A percentile compares a stretch with the other conserved stretches of the same genome.
Evolutionary conservation across 2,329 filamentous ascomycete species (phyloP).

Genomic region (Ciborinia camelliae): DNA sequence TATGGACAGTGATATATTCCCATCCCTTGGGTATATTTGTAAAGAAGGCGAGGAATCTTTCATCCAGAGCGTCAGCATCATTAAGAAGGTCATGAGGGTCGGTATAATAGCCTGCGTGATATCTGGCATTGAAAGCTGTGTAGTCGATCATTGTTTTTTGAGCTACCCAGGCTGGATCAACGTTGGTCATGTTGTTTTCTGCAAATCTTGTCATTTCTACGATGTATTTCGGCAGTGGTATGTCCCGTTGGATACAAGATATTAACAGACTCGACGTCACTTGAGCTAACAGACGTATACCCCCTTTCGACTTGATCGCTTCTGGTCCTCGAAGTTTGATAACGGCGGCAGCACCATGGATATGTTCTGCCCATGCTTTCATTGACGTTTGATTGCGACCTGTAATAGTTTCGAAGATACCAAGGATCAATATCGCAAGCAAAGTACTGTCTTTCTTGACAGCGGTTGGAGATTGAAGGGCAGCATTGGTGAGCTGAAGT

Average conservation of each 20-base stretch:
- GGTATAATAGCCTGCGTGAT: background rate
- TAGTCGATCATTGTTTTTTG: constrained; percentile 41
- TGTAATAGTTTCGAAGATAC: constrained; percentile 53
- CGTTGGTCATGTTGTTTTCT: constrained; percentile 38
- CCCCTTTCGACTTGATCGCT: constrained; percentile 47
- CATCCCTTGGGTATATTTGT: constrained; percentile 25
- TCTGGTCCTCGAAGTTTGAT: constrained; percentile 48
- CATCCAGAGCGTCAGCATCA: constrained; percentile 30
- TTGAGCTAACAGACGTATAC: constrained; percentile 53
- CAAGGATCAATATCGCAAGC: constrained; percentile 52
- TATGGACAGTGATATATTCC: constrained; percentile 29
- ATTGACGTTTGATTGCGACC: constrained; percentile 47
- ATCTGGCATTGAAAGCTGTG: constrained; percentile 26
- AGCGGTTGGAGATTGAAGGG: constrained; percentile 45
- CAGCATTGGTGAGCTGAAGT: constrained; percentile 49
- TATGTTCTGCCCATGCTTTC: constrained; percentile 51
- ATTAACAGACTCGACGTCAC: constrained; percentile 50
- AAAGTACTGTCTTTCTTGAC: constrained; percentile 53
- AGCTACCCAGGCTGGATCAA: constrained; percentile 44
- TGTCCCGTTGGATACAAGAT: constrained; percentile 49
- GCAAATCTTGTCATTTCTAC: constrained; percentile 47
- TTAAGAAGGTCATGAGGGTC: constrained; percentile 22
- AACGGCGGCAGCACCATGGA: constrained; percentile 51
- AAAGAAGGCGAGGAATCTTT: constrained; percentile 23
- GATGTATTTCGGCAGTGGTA: constrained; percentile 48